Evolutionary conservation across 2,329 filamentous ascomycete genomes (phyloP).

Genomic region (Penicillium sp.): DNA sequence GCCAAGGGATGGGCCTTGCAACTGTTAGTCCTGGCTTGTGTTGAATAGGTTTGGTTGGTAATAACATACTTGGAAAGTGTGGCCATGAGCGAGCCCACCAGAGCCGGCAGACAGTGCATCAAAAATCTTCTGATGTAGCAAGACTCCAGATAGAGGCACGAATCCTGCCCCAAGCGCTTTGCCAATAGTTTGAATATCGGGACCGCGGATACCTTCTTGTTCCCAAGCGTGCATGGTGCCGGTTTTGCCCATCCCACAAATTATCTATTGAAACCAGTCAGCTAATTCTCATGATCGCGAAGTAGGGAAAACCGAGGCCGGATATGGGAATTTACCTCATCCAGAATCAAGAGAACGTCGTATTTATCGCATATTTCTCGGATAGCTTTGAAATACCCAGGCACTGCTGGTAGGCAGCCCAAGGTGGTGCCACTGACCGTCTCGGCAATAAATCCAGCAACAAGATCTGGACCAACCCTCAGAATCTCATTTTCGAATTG

Average conservation of each 20-base stretch:
- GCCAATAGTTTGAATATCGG: slow-evolving; percentile 60
- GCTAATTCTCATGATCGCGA: no score
- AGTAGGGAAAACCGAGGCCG: not conserved
- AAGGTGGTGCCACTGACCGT: slow-evolving; percentile 48
- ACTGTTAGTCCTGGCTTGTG: not conserved
- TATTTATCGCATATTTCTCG: slow-evolving; percentile 68
- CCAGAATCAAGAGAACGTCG: slow-evolving; percentile 71
- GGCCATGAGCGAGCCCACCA: slow-evolving; percentile 54
- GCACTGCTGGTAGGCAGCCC: slow-evolving; percentile 66
- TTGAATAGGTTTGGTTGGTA: not conserved
- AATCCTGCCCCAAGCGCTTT: slow-evolving; percentile 56
- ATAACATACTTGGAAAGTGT: slow-evolving; percentile 54
- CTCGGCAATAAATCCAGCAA: slow-evolving; percentile 51
- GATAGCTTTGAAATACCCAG: slow-evolving; percentile 70
- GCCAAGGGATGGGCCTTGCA: slow-evolving; percentile 52
- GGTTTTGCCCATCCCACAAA: slow-evolving; percentile 63
- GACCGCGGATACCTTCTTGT: slow-evolving; percentile 55
- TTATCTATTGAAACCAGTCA: slow-evolving; percentile 40
- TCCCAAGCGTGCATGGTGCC: slow-evolving; percentile 50
- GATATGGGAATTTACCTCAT: slow-evolving; percentile 59
- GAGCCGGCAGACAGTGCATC: slow-evolving; percentile 48
- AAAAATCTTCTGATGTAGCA: slow-evolving; percentile 54
- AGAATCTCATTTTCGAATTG: slow-evolving; percentile 57
- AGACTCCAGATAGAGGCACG: slow-evolving; percentile 52
- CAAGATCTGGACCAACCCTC: slow-evolving; percentile 49